These are phyloP conservation scores for Coemansia biformis DNA, from an alignment of 192 early-diverging fungal genomes.

Conservation along the genomic window DNA sequence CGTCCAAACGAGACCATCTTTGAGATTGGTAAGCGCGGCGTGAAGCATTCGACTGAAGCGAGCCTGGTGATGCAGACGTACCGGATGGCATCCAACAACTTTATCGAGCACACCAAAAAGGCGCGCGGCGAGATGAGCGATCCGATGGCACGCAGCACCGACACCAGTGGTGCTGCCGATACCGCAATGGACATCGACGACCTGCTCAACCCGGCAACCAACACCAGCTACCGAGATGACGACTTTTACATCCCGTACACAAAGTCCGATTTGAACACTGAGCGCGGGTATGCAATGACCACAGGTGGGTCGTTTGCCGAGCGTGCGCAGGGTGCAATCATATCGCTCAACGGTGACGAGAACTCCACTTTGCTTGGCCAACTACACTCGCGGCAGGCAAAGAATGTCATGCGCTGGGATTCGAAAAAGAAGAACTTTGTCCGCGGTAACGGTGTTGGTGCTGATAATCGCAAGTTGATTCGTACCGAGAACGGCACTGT, in stretches of 20 bases:
- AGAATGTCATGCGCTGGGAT: conserved; percentile 78
- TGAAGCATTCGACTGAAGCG: conserved; percentile 64
- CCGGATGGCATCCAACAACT: conserved; percentile 44
- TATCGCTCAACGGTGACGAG: conserved; percentile 83
- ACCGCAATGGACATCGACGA: neutral
- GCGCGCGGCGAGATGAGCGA: conserved; percentile 34
- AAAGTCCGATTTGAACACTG: conserved; percentile 80
- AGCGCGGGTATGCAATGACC: conserved; percentile 72
- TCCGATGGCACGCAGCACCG: conserved; percentile 33
- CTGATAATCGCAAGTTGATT: conserved; percentile 95
- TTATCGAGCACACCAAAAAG: conserved; percentile 25
- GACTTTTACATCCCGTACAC: conserved; percentile 86
- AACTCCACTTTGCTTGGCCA: conserved; percentile 54
- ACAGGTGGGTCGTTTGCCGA: conserved; percentile 72
- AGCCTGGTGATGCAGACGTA: conserved; percentile 62
- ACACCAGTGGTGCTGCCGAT: too few species aligned
- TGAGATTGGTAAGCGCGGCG: conserved; percentile 83
- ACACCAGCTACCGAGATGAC: conserved; percentile 58
- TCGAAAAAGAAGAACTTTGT: conserved; percentile 90
- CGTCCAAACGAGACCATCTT: conserved; percentile 91
- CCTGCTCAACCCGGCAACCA: conserved; percentile 27
- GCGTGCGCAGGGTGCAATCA: conserved; percentile 67
- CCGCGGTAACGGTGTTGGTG: conserved; percentile 70
- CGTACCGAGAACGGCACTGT: conserved; percentile 84
- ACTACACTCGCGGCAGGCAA: conserved; percentile 53